Base-by-base conservation (phyloP, 331 rosid species). In the Telfairia occidentalis region DNA sequence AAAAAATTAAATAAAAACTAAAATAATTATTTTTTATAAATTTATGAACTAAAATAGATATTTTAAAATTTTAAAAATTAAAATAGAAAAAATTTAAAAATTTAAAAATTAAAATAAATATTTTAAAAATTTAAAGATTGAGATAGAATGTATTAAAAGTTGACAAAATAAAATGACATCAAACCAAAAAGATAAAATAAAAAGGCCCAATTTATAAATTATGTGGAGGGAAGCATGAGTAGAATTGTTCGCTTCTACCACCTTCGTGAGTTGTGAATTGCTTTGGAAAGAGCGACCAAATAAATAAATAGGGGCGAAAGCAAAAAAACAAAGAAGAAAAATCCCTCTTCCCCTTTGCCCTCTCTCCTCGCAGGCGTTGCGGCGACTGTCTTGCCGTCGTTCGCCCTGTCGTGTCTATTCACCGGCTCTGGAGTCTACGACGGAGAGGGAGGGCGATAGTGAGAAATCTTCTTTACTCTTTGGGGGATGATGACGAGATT, bases 401-500 rank as follows among this genome's bases (percentile, higher is more conserved):
- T 8, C 35, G 0, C 73, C 43, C 5, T 71, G 2, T 28, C 74
- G 15, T 15, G 6, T 26, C 23, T 26, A 45, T 24, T 49, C 61
- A 29, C 60, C 64, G 71, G 77, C 49, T 69, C 50, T 32, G 73
- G 73, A 29, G 43, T 55, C 40, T 55, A 21, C 42, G 53, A 55
- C 19, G 52, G 40, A 19, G 64, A 77, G 74, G 32, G 37, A 65
- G 28, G 43, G 49, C 40, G 64, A 7, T 15, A 69, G 50, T 10
- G 74, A 28, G 75, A 57, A 48, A 71, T 10, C 5, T 28, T 18
- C 28, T 49, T 49, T 26, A 73, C 63, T 30, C 49, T 30, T 24
- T 32, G 21, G 73, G 63, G 57, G 7, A 43, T 19, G 75, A 87
- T 86, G 96, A 71, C 85, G 78, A 84, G 82, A 72, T 50, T 83